Evolutionary conservation across 73 alveolate genomes (phyloP).

Genomic region (Breviolum minutum): DNA sequence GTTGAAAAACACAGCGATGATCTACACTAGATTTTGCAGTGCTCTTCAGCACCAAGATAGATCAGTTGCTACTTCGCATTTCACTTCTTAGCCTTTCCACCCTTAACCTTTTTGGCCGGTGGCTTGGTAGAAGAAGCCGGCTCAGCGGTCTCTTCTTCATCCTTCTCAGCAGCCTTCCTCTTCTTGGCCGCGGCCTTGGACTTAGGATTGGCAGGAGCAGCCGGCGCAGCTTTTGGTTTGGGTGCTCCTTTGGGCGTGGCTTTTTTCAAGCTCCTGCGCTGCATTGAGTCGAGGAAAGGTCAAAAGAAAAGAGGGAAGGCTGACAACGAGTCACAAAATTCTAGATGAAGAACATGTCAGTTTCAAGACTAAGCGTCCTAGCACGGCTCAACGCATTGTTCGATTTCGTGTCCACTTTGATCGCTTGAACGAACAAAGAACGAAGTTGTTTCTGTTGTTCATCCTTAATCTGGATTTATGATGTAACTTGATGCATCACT

Average conservation of each 20-base stretch:
- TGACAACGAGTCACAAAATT: neutral
- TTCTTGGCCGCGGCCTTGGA: neutral
- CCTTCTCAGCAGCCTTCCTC: neutral
- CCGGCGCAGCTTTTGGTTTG: neutral
- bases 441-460: neutral
- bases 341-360: neutral
- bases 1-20: neutral
- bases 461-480: neutral
- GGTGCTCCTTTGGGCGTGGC: neutral
- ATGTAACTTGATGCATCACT: too few relatives aligned
- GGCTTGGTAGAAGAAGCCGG: neutral
- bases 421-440: neutral
- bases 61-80: neutral
- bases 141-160: neutral
- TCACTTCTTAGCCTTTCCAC: neutral
- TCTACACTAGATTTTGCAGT: neutral
- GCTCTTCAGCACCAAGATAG: neutral
- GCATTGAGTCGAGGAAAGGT: neutral
- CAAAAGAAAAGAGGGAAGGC: neutral
- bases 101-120: neutral
- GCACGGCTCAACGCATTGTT: slow-evolving; percentile 11
- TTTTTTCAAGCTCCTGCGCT: neutral
- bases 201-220: neutral
- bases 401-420: neutral
- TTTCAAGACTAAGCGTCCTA: neutral